phyloP scores from a whole-genome alignment of 108 stramenopile genomes.

The Asterionellopsis glacialis region DNA sequence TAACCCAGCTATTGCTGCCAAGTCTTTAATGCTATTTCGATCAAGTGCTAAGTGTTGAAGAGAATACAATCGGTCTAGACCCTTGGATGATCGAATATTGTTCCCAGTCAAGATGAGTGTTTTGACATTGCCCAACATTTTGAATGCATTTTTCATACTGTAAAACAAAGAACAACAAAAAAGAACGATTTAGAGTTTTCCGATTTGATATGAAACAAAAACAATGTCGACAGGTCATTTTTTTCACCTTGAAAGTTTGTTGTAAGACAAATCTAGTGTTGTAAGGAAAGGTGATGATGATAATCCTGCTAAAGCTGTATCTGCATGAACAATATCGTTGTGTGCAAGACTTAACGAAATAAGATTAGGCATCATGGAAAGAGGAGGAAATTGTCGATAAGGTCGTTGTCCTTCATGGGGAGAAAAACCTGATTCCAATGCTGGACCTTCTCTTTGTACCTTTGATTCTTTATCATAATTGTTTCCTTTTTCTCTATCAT shows the following conservation, averaged over 20 bases:
- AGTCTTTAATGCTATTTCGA: slow-evolving; percentile 55
- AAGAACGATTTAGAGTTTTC: no score
- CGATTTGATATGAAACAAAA: no score
- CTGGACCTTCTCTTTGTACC: no score
- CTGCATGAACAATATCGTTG: slow-evolving; percentile 56
- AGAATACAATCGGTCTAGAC: slow-evolving; percentile 65
- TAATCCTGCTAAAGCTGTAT: slow-evolving; percentile 52
- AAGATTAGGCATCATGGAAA: slow-evolving; percentile 44
- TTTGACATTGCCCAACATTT: slow-evolving; percentile 60
- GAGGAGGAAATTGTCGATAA: slow-evolving; percentile 11
- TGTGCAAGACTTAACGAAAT: slow-evolving; percentile 55
- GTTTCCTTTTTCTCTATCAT: not conserved
- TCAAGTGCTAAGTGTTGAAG: slow-evolving; percentile 53
- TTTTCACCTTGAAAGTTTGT: slow-evolving; percentile 31
- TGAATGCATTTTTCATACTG: slow-evolving; percentile 26
- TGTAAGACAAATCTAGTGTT: slow-evolving; percentile 64
- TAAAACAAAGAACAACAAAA: no score
- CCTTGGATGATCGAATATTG: slow-evolving; percentile 34
- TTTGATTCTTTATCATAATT: not conserved
- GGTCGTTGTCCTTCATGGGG: not conserved
- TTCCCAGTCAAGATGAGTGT: slow-evolving; percentile 63
- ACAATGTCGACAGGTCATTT: no score
- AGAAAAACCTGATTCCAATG: not conserved
- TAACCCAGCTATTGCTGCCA: slow-evolving; percentile 48
- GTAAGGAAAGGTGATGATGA: slow-evolving; percentile 34